Evolutionary conservation across 148 eudicot genomes (phyloP), one percentile per base, ranked within the genome.

Genomic region (Salicornia ramosissima): DNA sequence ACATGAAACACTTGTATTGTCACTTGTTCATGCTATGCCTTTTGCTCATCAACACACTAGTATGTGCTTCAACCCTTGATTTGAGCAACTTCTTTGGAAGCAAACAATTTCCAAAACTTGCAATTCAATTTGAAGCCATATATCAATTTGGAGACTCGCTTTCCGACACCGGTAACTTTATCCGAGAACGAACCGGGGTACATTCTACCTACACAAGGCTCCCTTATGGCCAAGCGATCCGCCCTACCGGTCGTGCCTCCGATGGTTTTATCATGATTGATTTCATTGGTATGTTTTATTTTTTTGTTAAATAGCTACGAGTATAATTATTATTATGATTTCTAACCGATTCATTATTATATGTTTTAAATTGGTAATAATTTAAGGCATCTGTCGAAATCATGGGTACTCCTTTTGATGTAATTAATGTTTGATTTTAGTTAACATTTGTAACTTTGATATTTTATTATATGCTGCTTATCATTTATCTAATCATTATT

Each of bases 221-320:
- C 30, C 81, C 81, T 19, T 78, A 78, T 28, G 81, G 81, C 50
- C 36, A 54, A 33, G 69, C 70, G 13, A 52, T 49, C 56, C 68
- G 72, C 26, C 84, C 86, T 6, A 80, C 86, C 2, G 80, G 84
- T 2, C 80, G 80, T 29, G 76, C 80, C 39, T 83, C 86, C 31
- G 74, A 83, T 69, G 86, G 84, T 33, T 64, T 78, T 26, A 68
- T 83, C n/a, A 78, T 83, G 70, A 74, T 80, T n/a, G 86, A 83
- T 29, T 80, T 59, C 72, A 19, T 78, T 39, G 86, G 86, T 83
- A 77, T 5, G 33, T 4, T 12, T 40, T 30, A 39, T 40, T n/a
- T 54, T 52, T 36, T n/a, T n/a, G n/a, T n/a, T n/a, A n/a, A n/a
- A n/a, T n/a, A n/a, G n/a, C n/a, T n/a, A n/a, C n/a, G n/a, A n/a